Evolutionary conservation across 179 eudicot species (phyloP), one percentile per base, ranked within the genome.

Genomic region (Camellia oleifera): DNA sequence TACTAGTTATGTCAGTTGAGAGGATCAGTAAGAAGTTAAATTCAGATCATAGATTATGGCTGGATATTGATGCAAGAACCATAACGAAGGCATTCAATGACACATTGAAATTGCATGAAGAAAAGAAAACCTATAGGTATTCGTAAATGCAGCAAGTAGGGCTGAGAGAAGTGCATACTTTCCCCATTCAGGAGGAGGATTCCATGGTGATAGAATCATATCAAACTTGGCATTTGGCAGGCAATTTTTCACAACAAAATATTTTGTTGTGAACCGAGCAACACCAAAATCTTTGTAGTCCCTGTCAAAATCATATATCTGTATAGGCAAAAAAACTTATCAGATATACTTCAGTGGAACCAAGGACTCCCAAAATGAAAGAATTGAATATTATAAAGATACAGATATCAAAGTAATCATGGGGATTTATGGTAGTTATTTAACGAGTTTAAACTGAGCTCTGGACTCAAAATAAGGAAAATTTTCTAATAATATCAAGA

Each of bases 141-240:
- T 4, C 5, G 4, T 48, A 48, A 48, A 7, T 48, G 52, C 52
- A 48, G 52, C 52, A 48, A 48, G 52, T 57, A 77, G 73, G 73
- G 61, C 5, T 14, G 75, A 75, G 79, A 79, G 83, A 65, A 76
- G 53, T 77, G 68, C 96, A 83, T 92, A 96, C 99, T 92, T 94
- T 90, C 99, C 99, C 99, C 99, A 96, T 87, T 96, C 99, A 69
- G 92, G 68, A 81, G 98, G 99, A 89, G 99, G 98, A 88, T 89
- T 96, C 99, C 99, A 96, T 62, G 99, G 98, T 78, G 94, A 90
- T 60, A 96, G 82, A 82, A 96, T 97, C 99, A 96, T 91, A 79
- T 91, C 98, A 56, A 92, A 96, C 88, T 96, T 96, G 76, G 92
- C 97, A 86, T 92, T 91, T 7, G 93, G 95, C 85, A 92, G 85